Percentiles rank a stretch among this genome's conserved stretches.
Evolutionary conservation across 2,329 filamentous ascomycete genomes (phyloP).

Genomic region (Cladophialophora psammophila): DNA sequence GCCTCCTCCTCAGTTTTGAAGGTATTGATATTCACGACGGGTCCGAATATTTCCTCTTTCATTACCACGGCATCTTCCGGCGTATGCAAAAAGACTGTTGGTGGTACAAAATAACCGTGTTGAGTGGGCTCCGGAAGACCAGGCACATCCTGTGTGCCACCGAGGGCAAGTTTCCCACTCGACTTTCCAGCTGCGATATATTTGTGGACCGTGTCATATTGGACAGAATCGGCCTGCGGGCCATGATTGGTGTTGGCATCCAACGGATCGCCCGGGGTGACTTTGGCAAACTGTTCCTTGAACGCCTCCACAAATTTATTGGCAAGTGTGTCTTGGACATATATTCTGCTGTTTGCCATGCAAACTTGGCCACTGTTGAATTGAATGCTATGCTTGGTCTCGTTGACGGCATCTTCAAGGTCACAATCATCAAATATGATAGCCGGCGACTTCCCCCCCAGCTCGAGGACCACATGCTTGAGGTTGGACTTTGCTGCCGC

Average conservation of each 20-base stretch:
- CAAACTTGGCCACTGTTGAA: conserved; percentile 67
- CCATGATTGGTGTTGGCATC: conserved; percentile 51
- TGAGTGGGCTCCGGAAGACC: conserved; percentile 34
- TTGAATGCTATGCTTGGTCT: conserved; percentile 60
- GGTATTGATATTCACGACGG: conserved; percentile 64
- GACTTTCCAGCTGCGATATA: conserved; percentile 54
- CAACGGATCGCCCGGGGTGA: conserved; percentile 52
- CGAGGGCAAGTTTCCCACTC: conserved; percentile 48
- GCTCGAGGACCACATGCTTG: conserved; percentile 68
- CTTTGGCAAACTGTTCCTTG: conserved; percentile 45
- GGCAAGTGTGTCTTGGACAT: conserved; percentile 38
- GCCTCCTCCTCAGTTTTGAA: conserved; percentile 52
- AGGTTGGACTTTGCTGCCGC: conserved; percentile 67
- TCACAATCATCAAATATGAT: conserved; percentile 65
- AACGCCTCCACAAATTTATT: conserved; percentile 44
- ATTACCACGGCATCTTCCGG: conserved; percentile 47
- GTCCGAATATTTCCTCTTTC: conserved; percentile 55
- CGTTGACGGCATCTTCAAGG: conserved; percentile 60
- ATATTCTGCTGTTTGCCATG: conserved; percentile 54
- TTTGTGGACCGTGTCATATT: conserved; percentile 52
- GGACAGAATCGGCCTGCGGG: conserved; percentile 54
- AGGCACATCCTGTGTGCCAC: conserved; percentile 45
- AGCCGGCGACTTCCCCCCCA: conserved; percentile 66
- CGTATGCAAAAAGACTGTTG: conserved; percentile 48
- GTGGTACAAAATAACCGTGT: conserved; percentile 51